Conservation (phyloP, 257 asterid genomes). For the Schizonepeta tenuifolia region DNA sequence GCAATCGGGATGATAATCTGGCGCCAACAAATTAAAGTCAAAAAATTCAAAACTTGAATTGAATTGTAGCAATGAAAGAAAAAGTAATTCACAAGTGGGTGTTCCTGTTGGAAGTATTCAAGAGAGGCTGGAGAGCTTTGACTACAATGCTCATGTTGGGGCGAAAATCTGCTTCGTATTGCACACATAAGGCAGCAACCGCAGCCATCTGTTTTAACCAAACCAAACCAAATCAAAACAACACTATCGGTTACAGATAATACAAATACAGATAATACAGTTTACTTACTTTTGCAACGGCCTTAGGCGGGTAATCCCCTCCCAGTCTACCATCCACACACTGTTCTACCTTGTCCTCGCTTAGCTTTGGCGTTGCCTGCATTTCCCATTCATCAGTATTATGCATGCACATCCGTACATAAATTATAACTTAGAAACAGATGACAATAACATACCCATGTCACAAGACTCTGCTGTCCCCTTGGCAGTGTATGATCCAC, state of each 20-base stretch:
- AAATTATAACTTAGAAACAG: neutral
- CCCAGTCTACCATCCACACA: constrained; percentile 67
- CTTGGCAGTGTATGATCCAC: constrained; percentile 79
- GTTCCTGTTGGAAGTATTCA: constrained; percentile 66
- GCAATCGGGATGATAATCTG: constrained; percentile 8
- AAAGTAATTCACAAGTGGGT: constrained; percentile 39
- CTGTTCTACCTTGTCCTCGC: constrained; percentile 77
- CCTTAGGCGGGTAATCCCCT: constrained; percentile 72
- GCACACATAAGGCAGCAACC: constrained; percentile 80
- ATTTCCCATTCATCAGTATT: constrained; percentile 22
- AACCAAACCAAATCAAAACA: no score
- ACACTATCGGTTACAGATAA: neutral
- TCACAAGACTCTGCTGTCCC: constrained; percentile 81
- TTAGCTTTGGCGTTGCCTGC: constrained; percentile 80
- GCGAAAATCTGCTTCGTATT: constrained; percentile 75
- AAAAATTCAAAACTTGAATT: neutral
- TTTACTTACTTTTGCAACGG: constrained; percentile 69
- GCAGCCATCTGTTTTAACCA: constrained; percentile 69
- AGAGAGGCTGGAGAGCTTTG: constrained; percentile 77
- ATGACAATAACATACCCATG: constrained; percentile 61
- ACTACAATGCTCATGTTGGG: constrained; percentile 85
- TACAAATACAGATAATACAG: neutral
- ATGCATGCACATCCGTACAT: neutral
- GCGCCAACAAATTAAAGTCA: constrained; percentile 14
- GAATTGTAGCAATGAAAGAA: neutral